These are phyloP conservation scores for Aspergillus tubingensis DNA, from an alignment of 2,329 filamentous ascomycete species.

Conservation along the genomic window DNA sequence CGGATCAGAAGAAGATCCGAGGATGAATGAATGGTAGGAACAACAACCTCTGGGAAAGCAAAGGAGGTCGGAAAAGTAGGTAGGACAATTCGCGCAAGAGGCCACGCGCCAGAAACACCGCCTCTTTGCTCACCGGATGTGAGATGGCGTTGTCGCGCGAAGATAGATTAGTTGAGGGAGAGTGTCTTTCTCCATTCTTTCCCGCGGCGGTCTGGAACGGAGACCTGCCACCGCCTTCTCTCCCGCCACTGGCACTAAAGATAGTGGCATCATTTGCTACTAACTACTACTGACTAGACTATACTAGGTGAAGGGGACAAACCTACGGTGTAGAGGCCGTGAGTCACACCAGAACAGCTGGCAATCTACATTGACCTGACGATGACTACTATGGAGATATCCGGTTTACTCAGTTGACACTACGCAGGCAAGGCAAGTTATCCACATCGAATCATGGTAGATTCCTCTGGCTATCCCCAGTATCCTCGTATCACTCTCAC, in stretches of 20 bases:
- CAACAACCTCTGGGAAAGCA: not conserved
- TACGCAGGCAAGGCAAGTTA: not conserved
- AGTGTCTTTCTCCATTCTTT: not conserved
- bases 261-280: not conserved
- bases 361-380: not conserved
- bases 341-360: not conserved
- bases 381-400: too few species aligned
- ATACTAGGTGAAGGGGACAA: not conserved
- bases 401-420: too few species aligned
- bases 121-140: not conserved
- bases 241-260: not conserved
- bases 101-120: not conserved
- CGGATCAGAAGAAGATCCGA: not conserved
- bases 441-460: constrained; percentile 17
- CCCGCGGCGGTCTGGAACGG: not conserved
- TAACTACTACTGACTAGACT: not conserved
- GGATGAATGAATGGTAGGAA: not conserved
- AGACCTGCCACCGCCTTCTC: not conserved
- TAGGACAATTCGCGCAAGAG: not conserved
- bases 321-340: not conserved
- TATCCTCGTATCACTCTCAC: not conserved
- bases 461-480: constrained; percentile 8
- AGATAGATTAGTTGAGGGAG: not conserved
- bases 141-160: not conserved
- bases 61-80: not conserved